Evolutionary conservation across 1,139 yeast genomes (phyloP), one percentile per base, ranked within the genome.

Genomic region (Debaryomyces singareniensis): DNA sequence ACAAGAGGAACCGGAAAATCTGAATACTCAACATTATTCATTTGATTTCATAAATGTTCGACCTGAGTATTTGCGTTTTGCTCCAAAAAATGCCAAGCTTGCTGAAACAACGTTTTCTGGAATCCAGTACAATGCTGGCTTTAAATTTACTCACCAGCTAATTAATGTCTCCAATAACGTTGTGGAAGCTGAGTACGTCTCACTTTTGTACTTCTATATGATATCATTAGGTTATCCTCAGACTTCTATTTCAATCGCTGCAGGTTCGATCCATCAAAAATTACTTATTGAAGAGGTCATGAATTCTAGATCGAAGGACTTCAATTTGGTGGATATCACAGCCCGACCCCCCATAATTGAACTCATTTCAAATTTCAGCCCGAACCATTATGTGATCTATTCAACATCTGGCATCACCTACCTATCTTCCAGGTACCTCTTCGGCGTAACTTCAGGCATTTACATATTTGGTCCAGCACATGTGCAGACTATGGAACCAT

Each of bases 111-210:
- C n/a, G n/a, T n/a, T n/a, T n/a, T n/a, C n/a, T n/a, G n/a, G n/a
- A n/a, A n/a, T n/a, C n/a, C n/a, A n/a, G 7, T 45, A 45, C 28
- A 68, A 68, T 38, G 57, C 73, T 1, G 80, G 79, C 0, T 52
- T 75, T 30, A 37, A 38, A 13, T 35, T 50, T 29, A 40, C 44
- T 3, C 35, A 41, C 11, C 78, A 74, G 42, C 48, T 63, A 20
- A 49, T 75, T 13, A 43, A 14, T 4, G 18, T 21, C 4, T 24
- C 26, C 47, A 45, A 37, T 63, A 67, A 34, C 35, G 40, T 70
- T 7, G 68, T 60, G 7, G 83, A 77, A 40, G 83, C 82, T 1
- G 78, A 73, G 38, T 71, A 56, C 37, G 57, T 69, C 10, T 71
- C 71, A 6, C 52, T 56, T 1, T 40, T 75, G 6, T 75, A 57